A percentile compares a stretch with the other conserved stretches of the same genome.
These are phyloP conservation scores for Phytophthora rubi DNA, from an alignment of 352 stramenopile genomes.

Conservation along the genomic window DNA sequence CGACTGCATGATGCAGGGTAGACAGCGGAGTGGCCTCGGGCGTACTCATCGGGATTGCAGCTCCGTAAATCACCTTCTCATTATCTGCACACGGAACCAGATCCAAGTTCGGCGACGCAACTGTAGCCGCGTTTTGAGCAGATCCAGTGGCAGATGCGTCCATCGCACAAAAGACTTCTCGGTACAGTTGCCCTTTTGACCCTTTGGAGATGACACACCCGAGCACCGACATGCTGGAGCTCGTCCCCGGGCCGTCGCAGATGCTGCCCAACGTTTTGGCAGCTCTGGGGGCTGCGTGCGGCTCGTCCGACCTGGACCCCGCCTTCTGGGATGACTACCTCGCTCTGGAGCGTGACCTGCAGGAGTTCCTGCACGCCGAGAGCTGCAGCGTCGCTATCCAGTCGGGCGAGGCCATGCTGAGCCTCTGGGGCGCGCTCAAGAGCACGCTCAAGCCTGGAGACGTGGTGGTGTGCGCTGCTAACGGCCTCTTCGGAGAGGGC, in stretches of 20 bases:
- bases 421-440: slow-evolving; percentile 61
- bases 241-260: slow-evolving; percentile 50
- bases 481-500: slow-evolving; percentile 56
- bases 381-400: slow-evolving; percentile 51
- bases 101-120: too few species aligned
- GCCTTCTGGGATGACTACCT: slow-evolving; percentile 66
- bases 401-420: slow-evolving; percentile 66
- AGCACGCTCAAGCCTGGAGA: slow-evolving; percentile 49
- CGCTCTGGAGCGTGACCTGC: slow-evolving; percentile 40
- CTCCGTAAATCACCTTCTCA: too few species aligned
- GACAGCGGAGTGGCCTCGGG: too few species aligned
- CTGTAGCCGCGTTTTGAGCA: too few species aligned
- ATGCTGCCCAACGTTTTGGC: slow-evolving; percentile 49
- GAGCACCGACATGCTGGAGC: slow-evolving; percentile 23
- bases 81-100: too few species aligned
- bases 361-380: slow-evolving; percentile 44
- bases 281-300: slow-evolving; percentile 39
- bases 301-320: slow-evolving; percentile 56
- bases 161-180: too few species aligned
- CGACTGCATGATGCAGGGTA: too few species aligned
- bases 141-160: too few species aligned
- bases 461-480: slow-evolving; percentile 52
- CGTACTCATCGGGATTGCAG: too few species aligned
- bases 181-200: slow-evolving; percentile 1
- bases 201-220: slow-evolving; percentile 12